A percentile compares a stretch with the other conserved stretches of the same genome.
Evolutionary conservation across 2,329 filamentous ascomycete genomes (phyloP).

Genomic region (Seiridium cupressi): DNA sequence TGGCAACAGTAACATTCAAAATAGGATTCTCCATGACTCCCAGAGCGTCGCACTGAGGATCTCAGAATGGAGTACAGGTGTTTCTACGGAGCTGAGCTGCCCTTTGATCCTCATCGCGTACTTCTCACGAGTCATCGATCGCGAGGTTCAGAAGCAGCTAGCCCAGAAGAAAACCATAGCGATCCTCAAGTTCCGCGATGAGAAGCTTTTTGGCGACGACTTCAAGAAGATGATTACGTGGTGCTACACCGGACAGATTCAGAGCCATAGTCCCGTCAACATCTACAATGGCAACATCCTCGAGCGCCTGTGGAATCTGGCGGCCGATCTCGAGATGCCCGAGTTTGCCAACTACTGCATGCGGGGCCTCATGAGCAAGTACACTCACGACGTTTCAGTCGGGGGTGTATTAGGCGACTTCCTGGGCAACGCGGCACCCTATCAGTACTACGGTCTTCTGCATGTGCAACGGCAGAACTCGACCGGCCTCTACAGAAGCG

Average conservation of each 20-base stretch:
- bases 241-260: conserved; percentile 7
- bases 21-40: not conserved
- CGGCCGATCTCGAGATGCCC: conserved; percentile 9
- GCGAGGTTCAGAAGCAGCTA: not conserved
- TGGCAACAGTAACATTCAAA: too few species aligned
- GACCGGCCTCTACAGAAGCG: not conserved
- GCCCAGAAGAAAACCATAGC: not conserved
- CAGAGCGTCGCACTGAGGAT: not conserved
- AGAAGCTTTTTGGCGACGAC: not conserved
- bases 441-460: conserved; percentile 7
- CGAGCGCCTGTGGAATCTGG: conserved; percentile 9
- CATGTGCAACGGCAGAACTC: not conserved
- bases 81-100: not conserved
- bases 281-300: not conserved
- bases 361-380: conserved; percentile 9
- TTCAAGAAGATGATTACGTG: conserved; percentile 6
- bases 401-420: not conserved
- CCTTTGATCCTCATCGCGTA: not conserved
- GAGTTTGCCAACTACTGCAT: conserved; percentile 13
- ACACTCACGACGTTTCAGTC: not conserved
- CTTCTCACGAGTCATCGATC: not conserved
- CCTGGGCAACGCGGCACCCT: not conserved
- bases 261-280: not conserved
- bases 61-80: not conserved
- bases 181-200: not conserved